Percentiles rank a stretch among this genome's conserved stretches.
Conservation (phyloP, 2,329 filamentous ascomycete genomes). For the Botryotinia narcissicola region DNA sequence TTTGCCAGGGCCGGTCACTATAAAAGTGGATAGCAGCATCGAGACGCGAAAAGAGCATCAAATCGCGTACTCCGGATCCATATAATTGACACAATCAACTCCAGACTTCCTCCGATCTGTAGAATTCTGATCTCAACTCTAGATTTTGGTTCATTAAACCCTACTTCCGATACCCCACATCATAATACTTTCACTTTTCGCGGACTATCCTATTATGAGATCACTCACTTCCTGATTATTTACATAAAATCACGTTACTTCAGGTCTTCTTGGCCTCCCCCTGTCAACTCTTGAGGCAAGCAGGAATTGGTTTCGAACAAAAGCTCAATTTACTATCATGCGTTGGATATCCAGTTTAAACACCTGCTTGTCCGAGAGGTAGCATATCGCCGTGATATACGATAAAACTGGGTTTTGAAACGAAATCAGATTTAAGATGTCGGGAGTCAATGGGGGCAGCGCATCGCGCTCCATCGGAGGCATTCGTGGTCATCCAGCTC, state of each 20-base stretch:
- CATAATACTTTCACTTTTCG: background rate
- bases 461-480: background rate
- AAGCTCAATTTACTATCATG: background rate
- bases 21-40: background rate
- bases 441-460: background rate
- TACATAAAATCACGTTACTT: background rate
- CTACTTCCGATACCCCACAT: background rate
- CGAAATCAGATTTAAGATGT: background rate
- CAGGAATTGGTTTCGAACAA: background rate
- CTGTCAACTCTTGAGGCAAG: background rate
- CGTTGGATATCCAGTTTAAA: background rate
- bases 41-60: constrained; percentile 9
- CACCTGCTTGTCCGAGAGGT: background rate
- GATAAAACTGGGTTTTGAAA: background rate
- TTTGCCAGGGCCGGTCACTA: background rate
- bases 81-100: background rate
- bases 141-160: background rate
- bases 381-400: background rate
- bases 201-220: background rate
- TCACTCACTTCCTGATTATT: background rate
- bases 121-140: background rate
- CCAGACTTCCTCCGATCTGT: background rate
- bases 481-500: background rate
- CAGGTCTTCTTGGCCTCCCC: background rate
- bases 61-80: background rate